Percentiles rank a stretch among this genome's conserved stretches.
These are phyloP conservation scores for Botrytis pseudocinerea DNA, from an alignment of 2,329 filamentous ascomycete genomes.

Conservation along the genomic window DNA sequence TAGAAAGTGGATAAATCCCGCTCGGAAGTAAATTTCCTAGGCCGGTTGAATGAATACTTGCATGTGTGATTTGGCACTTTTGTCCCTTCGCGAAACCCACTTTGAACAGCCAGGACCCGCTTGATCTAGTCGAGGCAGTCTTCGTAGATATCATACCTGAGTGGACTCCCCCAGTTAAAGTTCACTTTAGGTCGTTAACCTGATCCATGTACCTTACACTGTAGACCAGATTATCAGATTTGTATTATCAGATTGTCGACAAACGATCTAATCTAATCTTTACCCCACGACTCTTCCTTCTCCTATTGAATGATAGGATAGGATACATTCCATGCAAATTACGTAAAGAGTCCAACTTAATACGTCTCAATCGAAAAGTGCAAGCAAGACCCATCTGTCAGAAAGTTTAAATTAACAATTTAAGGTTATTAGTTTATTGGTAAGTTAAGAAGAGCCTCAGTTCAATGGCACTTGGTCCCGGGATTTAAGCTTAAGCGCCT, in stretches of 20 bases:
- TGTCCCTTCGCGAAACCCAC: not conserved
- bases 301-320: not conserved
- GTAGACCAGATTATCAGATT: not conserved
- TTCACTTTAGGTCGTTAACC: not conserved
- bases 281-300: not conserved
- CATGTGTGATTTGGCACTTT: not conserved
- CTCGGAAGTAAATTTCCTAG: not conserved
- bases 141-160: not conserved
- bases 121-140: not conserved
- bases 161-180: not conserved
- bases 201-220: not conserved
- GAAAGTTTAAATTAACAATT: not conserved
- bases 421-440: not conserved
- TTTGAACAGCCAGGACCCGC: not conserved
- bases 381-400: not conserved
- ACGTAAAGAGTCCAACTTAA: not conserved
- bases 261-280: not conserved
- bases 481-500: not conserved
- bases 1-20: not conserved
- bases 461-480: not conserved
- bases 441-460: not conserved
- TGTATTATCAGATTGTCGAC: not conserved
- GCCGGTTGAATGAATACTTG: not conserved
- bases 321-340: not conserved
- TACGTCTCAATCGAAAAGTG: too few species aligned